Percentiles rank a stretch among this genome's conserved stretches.
Conservation (phyloP, 2,329 filamentous ascomycete species). For the Pseudocercospora fijiensis region DNA sequence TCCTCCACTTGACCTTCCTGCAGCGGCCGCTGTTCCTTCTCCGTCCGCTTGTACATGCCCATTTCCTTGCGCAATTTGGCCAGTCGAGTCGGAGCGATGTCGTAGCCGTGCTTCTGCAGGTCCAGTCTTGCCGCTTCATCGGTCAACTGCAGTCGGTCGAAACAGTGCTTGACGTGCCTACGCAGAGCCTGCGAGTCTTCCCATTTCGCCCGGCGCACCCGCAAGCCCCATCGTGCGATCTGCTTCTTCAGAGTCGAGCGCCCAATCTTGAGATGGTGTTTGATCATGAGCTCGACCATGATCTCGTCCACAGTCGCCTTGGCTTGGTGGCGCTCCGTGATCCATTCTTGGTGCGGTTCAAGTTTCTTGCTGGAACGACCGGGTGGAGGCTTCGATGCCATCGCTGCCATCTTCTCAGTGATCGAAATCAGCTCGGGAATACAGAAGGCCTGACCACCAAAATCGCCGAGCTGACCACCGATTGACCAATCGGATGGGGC, state of each 20-base stretch:
- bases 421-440: too few species aligned
- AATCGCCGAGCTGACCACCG: too few species aligned
- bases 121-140: conserved; percentile 10
- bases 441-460: too few species aligned
- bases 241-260: conserved; percentile 12
- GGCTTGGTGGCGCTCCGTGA: conserved; percentile 4
- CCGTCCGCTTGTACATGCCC: conserved; percentile 16
- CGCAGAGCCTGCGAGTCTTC: conserved; percentile 14
- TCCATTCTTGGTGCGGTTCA: conserved; percentile 13
- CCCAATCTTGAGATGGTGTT: conserved; percentile 12
- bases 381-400: neutral
- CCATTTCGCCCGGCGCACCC: conserved; percentile 12
- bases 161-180: conserved; percentile 12
- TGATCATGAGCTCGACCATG: conserved; percentile 7
- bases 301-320: conserved; percentile 8
- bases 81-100: conserved; percentile 6
- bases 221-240: conserved; percentile 8
- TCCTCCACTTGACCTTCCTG: conserved; percentile 10
- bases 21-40: conserved; percentile 2
- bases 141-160: conserved; percentile 10
- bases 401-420: too few species aligned
- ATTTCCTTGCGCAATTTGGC: conserved; percentile 17
- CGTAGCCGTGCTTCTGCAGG: conserved; percentile 8
- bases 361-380: conserved; percentile 10
- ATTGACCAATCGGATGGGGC: too few species aligned